phyloP scores from a whole-genome alignment of 139 green algal species.

The Zygnema circumcarinatum region DNA sequence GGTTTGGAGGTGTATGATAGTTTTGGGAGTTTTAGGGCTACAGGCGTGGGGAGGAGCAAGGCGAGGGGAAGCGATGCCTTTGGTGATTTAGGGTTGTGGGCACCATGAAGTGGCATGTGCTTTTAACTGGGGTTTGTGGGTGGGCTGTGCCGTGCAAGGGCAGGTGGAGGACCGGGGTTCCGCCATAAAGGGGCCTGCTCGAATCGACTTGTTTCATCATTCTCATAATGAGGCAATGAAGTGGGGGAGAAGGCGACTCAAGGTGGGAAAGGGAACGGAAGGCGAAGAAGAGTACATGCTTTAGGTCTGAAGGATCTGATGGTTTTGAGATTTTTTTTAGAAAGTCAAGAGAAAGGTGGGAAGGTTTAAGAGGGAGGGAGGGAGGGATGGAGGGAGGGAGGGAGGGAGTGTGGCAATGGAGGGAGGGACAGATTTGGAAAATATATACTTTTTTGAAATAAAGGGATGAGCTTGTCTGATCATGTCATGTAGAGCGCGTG shows the following conservation, averaged over 20 bases:
- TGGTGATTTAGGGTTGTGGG: too few species aligned
- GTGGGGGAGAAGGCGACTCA: constrained; percentile 39
- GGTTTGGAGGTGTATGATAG: constrained; percentile 4
- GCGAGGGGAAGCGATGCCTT: too few species aligned
- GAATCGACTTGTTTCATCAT: constrained; percentile 57
- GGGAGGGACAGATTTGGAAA: background rate
- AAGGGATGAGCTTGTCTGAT: too few species aligned
- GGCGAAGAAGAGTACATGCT: background rate
- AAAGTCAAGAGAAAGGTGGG: too few species aligned
- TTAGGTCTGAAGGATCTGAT: background rate
- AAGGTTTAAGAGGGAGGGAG: too few species aligned
- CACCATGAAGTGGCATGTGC: too few species aligned
- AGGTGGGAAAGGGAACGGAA: constrained; percentile 21
- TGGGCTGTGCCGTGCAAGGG: too few species aligned
- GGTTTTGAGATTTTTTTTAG: background rate
- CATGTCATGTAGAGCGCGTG: too few species aligned
- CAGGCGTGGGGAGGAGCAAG: too few species aligned
- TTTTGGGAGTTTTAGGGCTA: too few species aligned
- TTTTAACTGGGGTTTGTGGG: too few species aligned
- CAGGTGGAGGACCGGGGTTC: constrained; percentile 53
- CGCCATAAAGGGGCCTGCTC: constrained; percentile 26
- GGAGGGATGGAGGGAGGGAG: background rate
- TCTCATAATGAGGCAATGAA: constrained; percentile 50
- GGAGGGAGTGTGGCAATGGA: background rate
- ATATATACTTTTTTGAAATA: too few species aligned